These are phyloP conservation scores for Pascua guehoae DNA, from an alignment of 1,284 basidiomycete genomes.

Conservation along the genomic window DNA sequence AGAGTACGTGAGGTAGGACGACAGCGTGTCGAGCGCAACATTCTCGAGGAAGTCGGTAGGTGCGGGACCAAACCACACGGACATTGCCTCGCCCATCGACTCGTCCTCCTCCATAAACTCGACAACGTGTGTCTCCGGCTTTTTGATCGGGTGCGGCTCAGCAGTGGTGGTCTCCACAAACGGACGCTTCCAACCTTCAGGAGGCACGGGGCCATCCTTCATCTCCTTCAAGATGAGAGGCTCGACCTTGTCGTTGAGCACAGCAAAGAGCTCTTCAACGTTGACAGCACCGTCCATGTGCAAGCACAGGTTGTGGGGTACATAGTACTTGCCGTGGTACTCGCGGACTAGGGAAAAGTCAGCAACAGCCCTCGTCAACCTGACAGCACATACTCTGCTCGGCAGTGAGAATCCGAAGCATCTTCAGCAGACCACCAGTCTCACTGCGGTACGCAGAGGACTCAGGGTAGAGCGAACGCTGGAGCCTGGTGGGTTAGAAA, in stretches of 20 bases:
- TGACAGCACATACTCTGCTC: constrained; percentile 69
- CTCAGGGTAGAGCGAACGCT: constrained; percentile 73
- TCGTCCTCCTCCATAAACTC: constrained; percentile 99
- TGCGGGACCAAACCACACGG: constrained; percentile 75
- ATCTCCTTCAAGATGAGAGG: constrained; percentile 60
- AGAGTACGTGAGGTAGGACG: constrained; percentile 85
- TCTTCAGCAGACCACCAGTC: constrained; percentile 93
- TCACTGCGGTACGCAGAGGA: constrained; percentile 91
- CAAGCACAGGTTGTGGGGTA: constrained; percentile 78
- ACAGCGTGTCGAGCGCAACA: constrained; percentile 79
- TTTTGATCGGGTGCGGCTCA: constrained; percentile 57
- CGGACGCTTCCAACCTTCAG: constrained; percentile 85
- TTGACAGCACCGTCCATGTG: constrained; percentile 55
- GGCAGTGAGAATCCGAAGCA: constrained; percentile 76
- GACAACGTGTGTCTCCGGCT: constrained; percentile 60
- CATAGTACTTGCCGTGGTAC: constrained; percentile 88
- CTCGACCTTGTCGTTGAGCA: constrained; percentile 77
- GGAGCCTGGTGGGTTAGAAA: constrained; percentile 56
- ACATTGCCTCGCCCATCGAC: constrained; percentile 79
- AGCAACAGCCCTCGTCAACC: neutral
- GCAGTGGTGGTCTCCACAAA: constrained; percentile 86
- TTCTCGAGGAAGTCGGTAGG: constrained; percentile 70
- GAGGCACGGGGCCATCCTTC: constrained; percentile 39
- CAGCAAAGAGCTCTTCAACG: constrained; percentile 56
- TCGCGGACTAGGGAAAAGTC: constrained; percentile 62